A percentile compares a stretch with the other conserved stretches of the same genome.
phyloP scores from a whole-genome alignment of 2,329 filamentous ascomycete species.

The Trichoderma asperellum region DNA sequence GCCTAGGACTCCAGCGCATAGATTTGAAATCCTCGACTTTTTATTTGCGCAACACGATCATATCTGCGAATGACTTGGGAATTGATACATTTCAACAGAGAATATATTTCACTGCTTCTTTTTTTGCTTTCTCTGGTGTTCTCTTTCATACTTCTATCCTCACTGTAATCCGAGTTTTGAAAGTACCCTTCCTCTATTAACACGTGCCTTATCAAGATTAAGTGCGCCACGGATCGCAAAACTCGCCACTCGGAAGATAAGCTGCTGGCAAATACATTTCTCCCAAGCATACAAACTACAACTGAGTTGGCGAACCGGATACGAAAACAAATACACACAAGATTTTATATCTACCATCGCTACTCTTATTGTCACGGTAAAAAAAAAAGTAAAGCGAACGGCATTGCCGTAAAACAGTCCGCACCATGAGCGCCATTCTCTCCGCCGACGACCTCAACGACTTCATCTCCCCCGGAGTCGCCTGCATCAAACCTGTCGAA shows the following conservation, averaged over 20 bases:
- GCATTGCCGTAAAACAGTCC: conserved; percentile 25
- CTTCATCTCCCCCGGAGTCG: conserved; percentile 96
- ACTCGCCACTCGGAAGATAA: conserved; percentile 16
- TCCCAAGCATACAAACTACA: not conserved
- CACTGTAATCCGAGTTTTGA: not conserved
- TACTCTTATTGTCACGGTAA: not conserved
- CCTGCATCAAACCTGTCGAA: conserved; percentile 97
- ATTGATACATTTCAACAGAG: not conserved
- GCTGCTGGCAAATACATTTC: not conserved
- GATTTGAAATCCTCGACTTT: conserved; percentile 43
- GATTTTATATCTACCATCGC: not conserved
- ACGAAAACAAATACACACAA: not conserved
- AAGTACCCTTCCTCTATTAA: not conserved
- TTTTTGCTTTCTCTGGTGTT: not conserved
- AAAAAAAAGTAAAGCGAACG: not conserved
- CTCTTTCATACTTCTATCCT: not conserved
- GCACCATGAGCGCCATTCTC: conserved; percentile 90
- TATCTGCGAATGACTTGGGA: not conserved
- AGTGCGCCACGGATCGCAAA: conserved; percentile 18
- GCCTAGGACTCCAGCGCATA: not conserved
- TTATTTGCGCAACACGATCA: conserved; percentile 37
- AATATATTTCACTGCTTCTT: not conserved
- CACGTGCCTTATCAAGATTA: conserved; percentile 25
- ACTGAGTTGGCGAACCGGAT: not conserved
- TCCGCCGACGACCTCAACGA: conserved; percentile 97